Evolutionary conservation across 306 rosid genomes (phyloP).

Genomic region (Glycine latifolia): DNA sequence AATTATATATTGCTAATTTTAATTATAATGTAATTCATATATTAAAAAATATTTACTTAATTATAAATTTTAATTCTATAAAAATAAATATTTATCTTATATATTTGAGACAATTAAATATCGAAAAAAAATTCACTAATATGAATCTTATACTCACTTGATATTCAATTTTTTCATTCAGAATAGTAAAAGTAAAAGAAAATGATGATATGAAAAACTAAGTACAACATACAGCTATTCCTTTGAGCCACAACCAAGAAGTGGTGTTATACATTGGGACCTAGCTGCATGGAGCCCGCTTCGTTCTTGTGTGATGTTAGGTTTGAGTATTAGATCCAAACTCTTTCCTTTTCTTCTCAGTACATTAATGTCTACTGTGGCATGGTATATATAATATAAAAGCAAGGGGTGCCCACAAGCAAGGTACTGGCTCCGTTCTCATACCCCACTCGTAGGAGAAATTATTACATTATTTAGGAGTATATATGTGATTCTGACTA

Average conservation of each 20-base stretch:
- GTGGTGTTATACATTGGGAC: neutral
- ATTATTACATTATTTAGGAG: neutral
- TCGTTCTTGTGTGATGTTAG: neutral
- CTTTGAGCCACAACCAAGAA: neutral
- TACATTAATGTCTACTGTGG: neutral
- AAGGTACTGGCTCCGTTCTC: neutral
- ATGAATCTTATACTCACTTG: no score
- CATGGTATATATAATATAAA: neutral
- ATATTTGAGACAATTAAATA: neutral
- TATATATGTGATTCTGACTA: no score
- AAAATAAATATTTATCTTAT: neutral
- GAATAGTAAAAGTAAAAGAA: neutral
- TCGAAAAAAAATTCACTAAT: no score
- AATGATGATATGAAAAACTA: neutral
- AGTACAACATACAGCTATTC: neutral
- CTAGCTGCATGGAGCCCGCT: conserved; percentile 5
- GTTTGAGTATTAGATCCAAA: neutral
- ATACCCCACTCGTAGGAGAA: neutral
- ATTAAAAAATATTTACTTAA: no score
- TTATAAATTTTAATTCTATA: neutral
- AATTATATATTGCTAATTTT: neutral
- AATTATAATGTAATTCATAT: neutral
- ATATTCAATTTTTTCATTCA: no score
- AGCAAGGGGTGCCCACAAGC: neutral
- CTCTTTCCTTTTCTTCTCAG: neutral